Conservation (phyloP, 352 stramenopile species). For the Pythium periplocum region DNA sequence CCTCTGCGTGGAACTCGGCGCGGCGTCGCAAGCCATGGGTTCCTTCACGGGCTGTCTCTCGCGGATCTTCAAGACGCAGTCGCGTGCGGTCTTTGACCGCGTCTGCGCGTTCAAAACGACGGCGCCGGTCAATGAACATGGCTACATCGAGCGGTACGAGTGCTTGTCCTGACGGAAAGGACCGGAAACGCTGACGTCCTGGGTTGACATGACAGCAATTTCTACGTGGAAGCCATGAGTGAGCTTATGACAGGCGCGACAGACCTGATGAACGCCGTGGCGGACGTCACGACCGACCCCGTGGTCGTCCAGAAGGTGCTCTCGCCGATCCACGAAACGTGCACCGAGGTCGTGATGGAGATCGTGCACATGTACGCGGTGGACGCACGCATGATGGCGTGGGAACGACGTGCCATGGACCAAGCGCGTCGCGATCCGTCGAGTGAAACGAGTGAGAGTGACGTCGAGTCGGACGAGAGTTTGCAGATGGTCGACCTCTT, state of each 20-base stretch:
- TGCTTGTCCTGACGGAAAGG: too few species aligned
- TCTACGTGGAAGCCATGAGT: conserved; percentile 70
- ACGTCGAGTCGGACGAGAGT: conserved; percentile 72
- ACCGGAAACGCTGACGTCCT: not conserved
- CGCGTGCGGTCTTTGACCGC: conserved; percentile 41
- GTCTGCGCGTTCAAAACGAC: conserved; percentile 44
- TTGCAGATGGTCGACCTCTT: conserved; percentile 85
- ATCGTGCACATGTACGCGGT: conserved; percentile 69
- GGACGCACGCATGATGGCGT: conserved; percentile 70
- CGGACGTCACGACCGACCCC: conserved; percentile 39
- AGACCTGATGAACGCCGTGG: conserved; percentile 78
- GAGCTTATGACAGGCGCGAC: conserved; percentile 67
- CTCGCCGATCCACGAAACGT: conserved; percentile 51
- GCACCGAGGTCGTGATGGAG: conserved; percentile 46
- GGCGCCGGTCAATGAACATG: conserved; percentile 65
- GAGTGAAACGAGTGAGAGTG: conserved; percentile 13
- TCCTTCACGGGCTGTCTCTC: conserved; percentile 40
- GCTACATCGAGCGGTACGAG: conserved; percentile 69
- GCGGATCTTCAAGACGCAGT: conserved; percentile 50
- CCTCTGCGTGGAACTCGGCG: conserved; percentile 42
- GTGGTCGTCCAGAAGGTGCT: conserved; percentile 42
- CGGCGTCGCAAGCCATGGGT: conserved; percentile 18
- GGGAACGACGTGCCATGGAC: conserved; percentile 63
- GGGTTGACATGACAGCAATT: conserved; percentile 23
- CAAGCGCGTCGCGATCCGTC: conserved; percentile 38